Percentiles rank a stretch among this genome's conserved stretches.
Evolutionary conservation across 106 monocot species (phyloP).

Genomic region (Amphibolis antarctica): DNA sequence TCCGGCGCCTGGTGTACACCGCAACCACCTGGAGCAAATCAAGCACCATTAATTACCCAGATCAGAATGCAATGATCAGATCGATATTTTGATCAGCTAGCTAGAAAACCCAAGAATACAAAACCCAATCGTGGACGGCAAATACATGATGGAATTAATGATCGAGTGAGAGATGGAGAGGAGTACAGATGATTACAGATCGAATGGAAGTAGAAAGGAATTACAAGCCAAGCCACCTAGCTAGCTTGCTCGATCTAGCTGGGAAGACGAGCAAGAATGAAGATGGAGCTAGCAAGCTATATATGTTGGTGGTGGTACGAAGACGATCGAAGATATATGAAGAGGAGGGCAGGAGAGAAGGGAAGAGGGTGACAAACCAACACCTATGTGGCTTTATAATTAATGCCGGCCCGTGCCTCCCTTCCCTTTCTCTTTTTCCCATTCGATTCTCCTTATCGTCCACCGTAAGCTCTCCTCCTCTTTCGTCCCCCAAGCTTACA

Average conservation of each 20-base stretch:
- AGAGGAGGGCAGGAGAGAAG: constrained; percentile 1
- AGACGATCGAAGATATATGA: not conserved
- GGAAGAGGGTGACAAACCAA: constrained; percentile 1
- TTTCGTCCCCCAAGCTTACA: constrained; percentile 12
- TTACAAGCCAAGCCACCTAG: too few relatives aligned
- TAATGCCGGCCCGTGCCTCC: not conserved
- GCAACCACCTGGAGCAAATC: not conserved
- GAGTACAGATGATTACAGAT: not conserved
- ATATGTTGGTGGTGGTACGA: too few relatives aligned
- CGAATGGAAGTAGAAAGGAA: too few relatives aligned
- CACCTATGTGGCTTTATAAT: constrained; percentile 7
- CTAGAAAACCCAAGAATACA: not conserved
- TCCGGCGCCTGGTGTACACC: not conserved
- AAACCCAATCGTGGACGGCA: not conserved
- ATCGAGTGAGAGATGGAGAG: too few relatives aligned
- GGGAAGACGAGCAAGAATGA: constrained; percentile 1
- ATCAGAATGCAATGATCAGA: not conserved
- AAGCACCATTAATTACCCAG: not conserved
- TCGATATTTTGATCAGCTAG: too few relatives aligned
- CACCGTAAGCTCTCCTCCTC: constrained; percentile 15
- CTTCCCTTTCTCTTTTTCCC: constrained; percentile 5
- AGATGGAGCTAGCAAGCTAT: not conserved
- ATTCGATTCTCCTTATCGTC: constrained; percentile 22
- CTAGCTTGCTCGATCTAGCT: not conserved
- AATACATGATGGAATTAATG: too few relatives aligned